Base-by-base conservation (phyloP, 2,329 filamentous ascomycete species). In the Aphanoascus verrucosus region DNA sequence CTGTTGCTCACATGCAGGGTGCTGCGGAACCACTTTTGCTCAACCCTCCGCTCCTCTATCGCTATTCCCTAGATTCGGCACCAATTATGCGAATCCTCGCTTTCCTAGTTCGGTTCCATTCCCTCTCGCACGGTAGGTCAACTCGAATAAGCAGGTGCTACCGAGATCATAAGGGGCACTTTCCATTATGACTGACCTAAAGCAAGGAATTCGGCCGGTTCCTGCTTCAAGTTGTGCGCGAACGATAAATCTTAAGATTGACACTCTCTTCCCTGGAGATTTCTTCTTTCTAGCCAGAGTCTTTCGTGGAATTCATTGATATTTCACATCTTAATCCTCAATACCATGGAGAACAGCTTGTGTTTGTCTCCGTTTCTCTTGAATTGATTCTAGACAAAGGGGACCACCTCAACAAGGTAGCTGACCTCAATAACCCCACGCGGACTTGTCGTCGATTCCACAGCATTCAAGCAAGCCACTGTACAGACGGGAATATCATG, bases 1-100 rank as follows among this genome's bases (percentile, higher is more conserved):
- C 62, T 19, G 52, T 62, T 9, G 46, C 52, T 0, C 58, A 60
- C 35, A 56, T 62, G 52, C 60, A 52, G 34, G 56, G 54, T 5
- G 53, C 54, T 7, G 54, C 31, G 23, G 23, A 28, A 7, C 23
- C 7, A 7, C 15, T n/a, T n/a, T n/a, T n/a, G n/a, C n/a, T n/a
- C n/a, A n/a, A n/a, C 31, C 48, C 6, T 37, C 38, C 20, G 35
- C 48, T 3, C 37, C 35, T 15, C 9, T 50, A 1, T 9, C 11
- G n/a, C 9, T 35, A 32, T 8, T 37, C 1, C 32, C 41, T 7
- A 5, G 5, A 40, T 15, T 50, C 19, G 28, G 23, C 28, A 50
- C 48, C 6, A 35, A 34, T 19, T 50, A 50, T 42, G 48, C 48
- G 31, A 40, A 34, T 9, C 48, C 48, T 28, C 35, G 48, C 2